Base-by-base conservation (phyloP, 805 yeast genomes). In the Crinitomyces ghanaensis region DNA sequence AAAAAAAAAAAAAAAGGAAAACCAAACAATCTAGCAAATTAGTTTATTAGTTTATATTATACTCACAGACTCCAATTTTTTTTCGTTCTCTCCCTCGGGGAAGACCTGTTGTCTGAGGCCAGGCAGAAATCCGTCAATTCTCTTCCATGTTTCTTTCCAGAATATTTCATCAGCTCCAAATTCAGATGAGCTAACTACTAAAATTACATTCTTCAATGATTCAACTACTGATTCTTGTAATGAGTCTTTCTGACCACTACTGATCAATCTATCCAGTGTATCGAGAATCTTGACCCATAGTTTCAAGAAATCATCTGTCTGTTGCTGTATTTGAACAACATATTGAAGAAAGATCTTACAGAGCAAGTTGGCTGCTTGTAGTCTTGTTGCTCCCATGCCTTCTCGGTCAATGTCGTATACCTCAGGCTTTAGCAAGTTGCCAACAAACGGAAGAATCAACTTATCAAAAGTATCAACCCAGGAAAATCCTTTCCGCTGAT, bases 401-500 rank as follows among this genome's bases (percentile, higher is more conserved):
- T 53, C 50, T 1, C 65, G 61, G 48, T 80, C 91, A 1, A 79
- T 74, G 35, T 59, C 60, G 42, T 60, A 68, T 4, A 70, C 68
- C 36, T 78, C 85, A 1, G 78, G 77, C 42, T 74, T 74, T 35
- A 78, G 63, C 20, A 81, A 63, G 39, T 76, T 81, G 17, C 70
- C 63, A 21, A 83, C 59, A 31, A 83, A 62, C 9, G 95, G 85
- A 50, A 84, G 68, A 23, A 88, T 62, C 1, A 86, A 88, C 26
- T 68, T 68, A 28, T 79, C 85, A 40, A 85, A 76, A 3, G 82
- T 47, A 3, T 35, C 36, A n/a, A 49, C 45, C 62, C 62, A 56
- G 7, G 48, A 45, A 13, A 52, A 36, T 17, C 30, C 30, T 20
- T 31, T 25, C 1, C 34, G 12, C 9, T 26, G 17, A 13, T 35